A percentile compares a stretch with the other conserved stretches of the same genome.
phyloP scores from a whole-genome alignment of 177 flowering plant species.

The Vitis hybrid region DNA sequence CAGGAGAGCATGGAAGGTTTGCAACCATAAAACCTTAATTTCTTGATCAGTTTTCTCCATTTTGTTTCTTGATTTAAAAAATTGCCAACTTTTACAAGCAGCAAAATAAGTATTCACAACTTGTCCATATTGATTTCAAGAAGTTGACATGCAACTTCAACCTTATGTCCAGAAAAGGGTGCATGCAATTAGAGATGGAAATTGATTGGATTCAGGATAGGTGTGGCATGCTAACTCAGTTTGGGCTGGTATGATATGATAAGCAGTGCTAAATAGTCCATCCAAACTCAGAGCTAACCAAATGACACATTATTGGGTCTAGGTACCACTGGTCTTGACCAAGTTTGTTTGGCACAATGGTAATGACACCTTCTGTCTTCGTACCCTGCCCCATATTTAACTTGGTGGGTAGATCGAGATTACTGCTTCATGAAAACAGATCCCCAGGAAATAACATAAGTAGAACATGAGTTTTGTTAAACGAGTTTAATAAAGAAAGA shows the following conservation, averaged over 20 bases:
- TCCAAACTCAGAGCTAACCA: not conserved
- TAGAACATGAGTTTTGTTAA: not conserved
- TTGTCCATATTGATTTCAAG: not conserved
- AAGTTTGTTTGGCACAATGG: not conserved
- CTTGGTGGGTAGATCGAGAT: not conserved
- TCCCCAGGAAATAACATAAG: not conserved
- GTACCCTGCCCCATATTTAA: not conserved
- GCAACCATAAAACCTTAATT: constrained; percentile 1
- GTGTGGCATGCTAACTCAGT: not conserved
- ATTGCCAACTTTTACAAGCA: not conserved
- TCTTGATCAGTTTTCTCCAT: constrained; percentile 1
- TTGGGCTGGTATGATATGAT: not conserved
- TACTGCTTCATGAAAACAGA: not conserved
- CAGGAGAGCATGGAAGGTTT: constrained; percentile 99
- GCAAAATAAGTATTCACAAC: not conserved
- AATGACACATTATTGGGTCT: not conserved
- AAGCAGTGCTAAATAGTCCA: not conserved
- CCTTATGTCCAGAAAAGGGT: not conserved
- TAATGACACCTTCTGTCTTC: not conserved
- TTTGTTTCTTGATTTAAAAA: not conserved
- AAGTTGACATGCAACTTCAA: not conserved
- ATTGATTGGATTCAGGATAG: not conserved
- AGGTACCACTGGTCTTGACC: not conserved
- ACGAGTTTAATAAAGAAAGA: not conserved
- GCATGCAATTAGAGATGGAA: not conserved